Base-by-base conservation (phyloP, 352 stramenopile genomes). In the Phytophthora crassamura region DNA sequence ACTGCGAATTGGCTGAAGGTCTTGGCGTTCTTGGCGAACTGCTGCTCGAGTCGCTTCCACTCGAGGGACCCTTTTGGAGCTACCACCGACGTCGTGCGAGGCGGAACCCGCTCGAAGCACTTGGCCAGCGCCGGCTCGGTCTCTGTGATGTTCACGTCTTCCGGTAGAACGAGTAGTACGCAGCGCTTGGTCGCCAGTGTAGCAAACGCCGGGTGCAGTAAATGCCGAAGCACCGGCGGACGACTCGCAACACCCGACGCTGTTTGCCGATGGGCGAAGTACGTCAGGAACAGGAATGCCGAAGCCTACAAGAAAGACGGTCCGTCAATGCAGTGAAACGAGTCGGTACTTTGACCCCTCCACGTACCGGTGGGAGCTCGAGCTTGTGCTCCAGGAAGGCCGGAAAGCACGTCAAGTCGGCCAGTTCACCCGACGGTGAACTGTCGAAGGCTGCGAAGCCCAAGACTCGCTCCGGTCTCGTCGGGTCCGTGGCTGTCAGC, bases 391-490 rank as follows among this genome's bases (percentile, higher is more conserved):
- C 45, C 34, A 92, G 58, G 53, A 86, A 89, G 32, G 75, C 69
- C 15, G 61, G 64, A 32, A 72, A 67, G 25, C 81, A 74, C 5
- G 48, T 32, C 0, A 64, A 22, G 30, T 88, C 81, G 14, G 54
- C 63, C 16, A 86, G 39, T 43, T 91, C 71, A 4, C 77, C 77
- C 4, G 78, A 65, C 5, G 86, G 77, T 5, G 50, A 69, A 58
- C 72, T 77, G 55, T 94, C 78, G 18, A 93, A 82, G 8, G 79
- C 70, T 5, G 80, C 76, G 47, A 94, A 92, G 49, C 82, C 86
- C 11, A 93, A 55, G 20, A 88, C 46, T 11, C 80, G 80, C 8
- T 91, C 82, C 0, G 67, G 58, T 12, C 79, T 69, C 2, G 77
- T 63, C 7, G 72, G 61, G 41, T 93, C 86, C 0, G 71, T 82